phyloP scores from a whole-genome alignment of 495 filamentous ascomycete genomes.

The Penicillium salamii region DNA sequence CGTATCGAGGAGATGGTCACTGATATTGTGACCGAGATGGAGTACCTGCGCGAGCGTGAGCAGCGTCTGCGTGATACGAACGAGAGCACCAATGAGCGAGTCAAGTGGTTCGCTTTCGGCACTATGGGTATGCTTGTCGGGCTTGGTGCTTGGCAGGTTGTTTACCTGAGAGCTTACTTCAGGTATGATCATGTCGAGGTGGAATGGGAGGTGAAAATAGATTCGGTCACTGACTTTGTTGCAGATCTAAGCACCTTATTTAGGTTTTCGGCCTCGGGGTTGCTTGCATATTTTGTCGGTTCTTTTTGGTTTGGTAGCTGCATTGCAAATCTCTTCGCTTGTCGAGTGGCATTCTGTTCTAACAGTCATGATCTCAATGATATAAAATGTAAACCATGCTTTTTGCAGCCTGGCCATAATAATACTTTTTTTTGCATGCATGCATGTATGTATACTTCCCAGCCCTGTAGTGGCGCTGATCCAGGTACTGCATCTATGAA shows the following conservation, averaged over 20 bases:
- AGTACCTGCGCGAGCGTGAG: constrained; percentile 85
- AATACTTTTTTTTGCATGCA: not conserved
- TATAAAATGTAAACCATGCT: constrained; percentile 33
- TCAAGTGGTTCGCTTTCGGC: constrained; percentile 96
- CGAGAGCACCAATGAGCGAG: constrained; percentile 97
- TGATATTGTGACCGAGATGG: constrained; percentile 84
- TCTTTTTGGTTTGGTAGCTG: constrained; percentile 20
- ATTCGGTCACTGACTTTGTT: not conserved
- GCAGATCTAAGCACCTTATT: constrained; percentile 83
- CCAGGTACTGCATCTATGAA: no score
- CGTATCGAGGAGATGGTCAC: constrained; percentile 84
- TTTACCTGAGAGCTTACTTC: constrained; percentile 97
- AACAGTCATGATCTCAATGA: constrained; percentile 42
- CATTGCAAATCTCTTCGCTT: constrained; percentile 19
- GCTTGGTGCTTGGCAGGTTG: constrained; percentile 93
- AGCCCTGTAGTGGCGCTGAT: no score
- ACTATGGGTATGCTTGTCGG: constrained; percentile 92
- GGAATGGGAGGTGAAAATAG: not conserved
- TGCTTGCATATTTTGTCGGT: constrained; percentile 15
- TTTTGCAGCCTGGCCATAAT: constrained; percentile 11
- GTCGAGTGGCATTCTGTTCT: constrained; percentile 36
- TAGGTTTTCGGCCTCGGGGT: constrained; percentile 33
- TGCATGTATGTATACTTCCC: no score
- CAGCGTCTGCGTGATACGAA: constrained; percentile 97
- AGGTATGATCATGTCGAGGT: constrained; percentile 43